These are phyloP conservation scores for Hypocrella siamensis DNA, from an alignment of 2,329 filamentous ascomycete species.

Conservation along the genomic window DNA sequence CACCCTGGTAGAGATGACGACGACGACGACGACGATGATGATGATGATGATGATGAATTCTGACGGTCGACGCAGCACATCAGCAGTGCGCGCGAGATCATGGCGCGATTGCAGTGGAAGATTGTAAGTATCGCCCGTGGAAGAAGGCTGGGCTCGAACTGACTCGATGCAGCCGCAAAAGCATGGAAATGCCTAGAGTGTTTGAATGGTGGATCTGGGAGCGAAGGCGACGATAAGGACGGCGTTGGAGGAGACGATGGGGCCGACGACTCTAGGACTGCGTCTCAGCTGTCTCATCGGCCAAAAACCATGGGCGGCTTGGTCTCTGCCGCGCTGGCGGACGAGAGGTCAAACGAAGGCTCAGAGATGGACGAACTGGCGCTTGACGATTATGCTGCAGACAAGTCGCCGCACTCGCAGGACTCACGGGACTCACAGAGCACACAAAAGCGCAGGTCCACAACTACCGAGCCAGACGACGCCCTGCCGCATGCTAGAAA, in stretches of 20 bases:
- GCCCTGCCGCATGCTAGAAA: slow-evolving; percentile 35
- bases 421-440: slow-evolving; percentile 62
- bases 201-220: slow-evolving; percentile 12
- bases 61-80: slow-evolving; percentile 53
- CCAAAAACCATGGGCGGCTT: slow-evolving; percentile 24
- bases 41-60: too few relatives aligned
- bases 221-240: slow-evolving; percentile 13
- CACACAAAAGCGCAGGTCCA: slow-evolving; percentile 72
- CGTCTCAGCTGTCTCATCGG: slow-evolving; percentile 13
- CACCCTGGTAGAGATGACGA: not conserved
- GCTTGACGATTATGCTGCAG: slow-evolving; percentile 55
- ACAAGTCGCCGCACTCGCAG: too few relatives aligned
- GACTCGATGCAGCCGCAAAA: slow-evolving; percentile 19
- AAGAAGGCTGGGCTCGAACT: slow-evolving; percentile 6
- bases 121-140: slow-evolving; percentile 10
- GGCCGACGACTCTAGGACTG: slow-evolving; percentile 8
- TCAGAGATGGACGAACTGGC: slow-evolving; percentile 64
- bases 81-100: slow-evolving; percentile 72
- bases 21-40: not conserved
- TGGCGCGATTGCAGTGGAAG: slow-evolving; percentile 19
- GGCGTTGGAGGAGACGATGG: slow-evolving; percentile 11
- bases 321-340: slow-evolving; percentile 23
- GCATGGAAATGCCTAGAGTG: slow-evolving; percentile 39
- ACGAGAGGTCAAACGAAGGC: slow-evolving; percentile 21
- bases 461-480: slow-evolving; percentile 49